Evolutionary conservation across 73 alveolate genomes (phyloP), one percentile per base, ranked within the genome.

Genomic region (Urostyla sp.): DNA sequence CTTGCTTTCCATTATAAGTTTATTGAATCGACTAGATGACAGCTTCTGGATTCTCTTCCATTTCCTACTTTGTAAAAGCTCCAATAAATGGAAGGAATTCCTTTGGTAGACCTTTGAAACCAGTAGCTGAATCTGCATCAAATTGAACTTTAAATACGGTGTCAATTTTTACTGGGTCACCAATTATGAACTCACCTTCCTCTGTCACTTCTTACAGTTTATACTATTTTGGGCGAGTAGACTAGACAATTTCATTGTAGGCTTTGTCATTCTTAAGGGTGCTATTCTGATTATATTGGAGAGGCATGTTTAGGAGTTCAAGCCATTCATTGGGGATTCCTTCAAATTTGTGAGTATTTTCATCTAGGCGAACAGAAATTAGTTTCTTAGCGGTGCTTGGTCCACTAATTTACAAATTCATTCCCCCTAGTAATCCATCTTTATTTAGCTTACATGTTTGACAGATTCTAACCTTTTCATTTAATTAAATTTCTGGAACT

Each of bases 241-340:
- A 69, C 40, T 21, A 34, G 3, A 69, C 83, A 27, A 69, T 53
- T 7, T 53, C 83, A 5, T 46, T 69, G 5, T 53, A 5, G 10
- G 69, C 3, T 21, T 69, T 69, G n/a, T 54, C 67, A 49, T 27
- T 69, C 4, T 10, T 69, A 37, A 27, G 83, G 44, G 48, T 69
- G 72, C 11, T 46, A 67, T 37, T 69, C 83, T 7, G 34, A 18
- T 20, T 16, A 26, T 24, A 78, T 56, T 13, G 31, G 57, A 15
- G 76, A 21, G 72, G 76, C 72, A 75, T 75, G 52, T 75, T 78
- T 1, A 77, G 60, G 23, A 77, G 49, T 16, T 60, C 89, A 13
- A 56, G 4, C 89, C 89, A 77, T 1, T 60, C 37, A 13, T 57
- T 53, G 0, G 89, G 89, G 36, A 77, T 15, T 2, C 89, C 89